A percentile compares a stretch with the other conserved stretches of the same genome.
These are phyloP conservation scores for Macadamia integrifolia DNA, from an alignment of 164 flowering plant species.

Conservation along the genomic window DNA sequence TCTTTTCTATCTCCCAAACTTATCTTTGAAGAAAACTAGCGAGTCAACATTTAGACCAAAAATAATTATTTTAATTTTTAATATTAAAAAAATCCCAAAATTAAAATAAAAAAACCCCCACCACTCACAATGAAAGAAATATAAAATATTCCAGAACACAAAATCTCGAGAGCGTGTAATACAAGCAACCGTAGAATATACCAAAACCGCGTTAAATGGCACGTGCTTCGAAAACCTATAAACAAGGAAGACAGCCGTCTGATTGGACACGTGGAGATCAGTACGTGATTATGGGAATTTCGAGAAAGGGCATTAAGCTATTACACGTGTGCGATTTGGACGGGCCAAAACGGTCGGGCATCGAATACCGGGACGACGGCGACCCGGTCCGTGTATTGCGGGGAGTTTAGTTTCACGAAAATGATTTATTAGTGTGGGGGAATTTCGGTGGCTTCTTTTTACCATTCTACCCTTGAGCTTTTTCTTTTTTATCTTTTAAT, in stretches of 20 bases:
- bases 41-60: no score
- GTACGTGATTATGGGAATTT: neutral
- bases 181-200: slow-evolving; percentile 17
- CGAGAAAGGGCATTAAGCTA: neutral
- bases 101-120: no score
- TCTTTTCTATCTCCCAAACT: slow-evolving; percentile 3
- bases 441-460: no score
- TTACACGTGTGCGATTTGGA: slow-evolving; percentile 8
- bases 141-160: neutral
- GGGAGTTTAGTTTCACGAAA: slow-evolving; percentile 6
- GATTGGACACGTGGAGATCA: slow-evolving; percentile 1
- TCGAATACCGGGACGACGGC: slow-evolving; percentile 1
- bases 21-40: neutral
- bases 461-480: no score
- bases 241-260: neutral
- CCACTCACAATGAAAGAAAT: no score
- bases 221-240: slow-evolving; percentile 1
- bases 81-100: no score
- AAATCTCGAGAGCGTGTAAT: slow-evolving; percentile 17
- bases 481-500: no score
- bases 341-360: slow-evolving; percentile 9
- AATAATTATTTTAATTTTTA: no score
- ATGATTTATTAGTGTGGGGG: no score
- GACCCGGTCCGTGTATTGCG: slow-evolving; percentile 6
- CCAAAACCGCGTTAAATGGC: slow-evolving; percentile 21